A percentile compares a stretch with the other conserved stretches of the same genome.
Conservation (phyloP, 306 rosid species). For the Vigna reflexopilosa region DNA sequence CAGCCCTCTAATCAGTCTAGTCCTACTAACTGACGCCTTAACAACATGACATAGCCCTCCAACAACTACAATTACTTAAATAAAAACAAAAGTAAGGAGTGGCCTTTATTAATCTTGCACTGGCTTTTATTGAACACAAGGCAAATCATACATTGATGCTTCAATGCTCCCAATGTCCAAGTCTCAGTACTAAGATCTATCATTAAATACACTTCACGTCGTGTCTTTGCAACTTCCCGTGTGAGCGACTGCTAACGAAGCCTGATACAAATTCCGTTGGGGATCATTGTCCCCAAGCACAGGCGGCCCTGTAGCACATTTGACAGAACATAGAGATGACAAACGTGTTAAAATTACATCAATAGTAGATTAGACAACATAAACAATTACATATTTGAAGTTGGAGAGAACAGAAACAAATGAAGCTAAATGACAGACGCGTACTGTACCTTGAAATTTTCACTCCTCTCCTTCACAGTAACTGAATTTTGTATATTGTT, state of each 20-base stretch:
- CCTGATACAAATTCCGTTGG: constrained; percentile 31
- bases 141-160: constrained; percentile 51
- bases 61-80: constrained; percentile 38
- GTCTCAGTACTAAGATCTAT: constrained; percentile 53
- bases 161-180: constrained; percentile 47
- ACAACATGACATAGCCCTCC: constrained; percentile 46
- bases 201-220: constrained; percentile 42
- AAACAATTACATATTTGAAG: constrained; percentile 9
- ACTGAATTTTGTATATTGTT: constrained; percentile 18
- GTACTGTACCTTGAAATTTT: constrained; percentile 20
- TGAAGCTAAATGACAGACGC: not conserved
- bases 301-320: constrained; percentile 72
- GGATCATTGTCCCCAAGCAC: constrained; percentile 93
- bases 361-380: not conserved
- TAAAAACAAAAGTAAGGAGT: constrained; percentile 51
- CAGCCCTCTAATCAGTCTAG: constrained; percentile 44
- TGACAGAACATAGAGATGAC: constrained; percentile 19
- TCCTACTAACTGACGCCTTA: constrained; percentile 41
- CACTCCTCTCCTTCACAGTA: constrained; percentile 11
- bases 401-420: not conserved
- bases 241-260: constrained; percentile 34
- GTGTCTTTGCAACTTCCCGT: constrained; percentile 46
- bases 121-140: constrained; percentile 51
- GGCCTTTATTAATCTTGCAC: constrained; percentile 55
- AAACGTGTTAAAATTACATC: constrained; percentile 33